Percentiles rank a stretch among this genome's conserved stretches.
These are phyloP conservation scores for Taphrina flavorubra DNA, from an alignment of 1,139 yeast genomes.

Conservation along the genomic window DNA sequence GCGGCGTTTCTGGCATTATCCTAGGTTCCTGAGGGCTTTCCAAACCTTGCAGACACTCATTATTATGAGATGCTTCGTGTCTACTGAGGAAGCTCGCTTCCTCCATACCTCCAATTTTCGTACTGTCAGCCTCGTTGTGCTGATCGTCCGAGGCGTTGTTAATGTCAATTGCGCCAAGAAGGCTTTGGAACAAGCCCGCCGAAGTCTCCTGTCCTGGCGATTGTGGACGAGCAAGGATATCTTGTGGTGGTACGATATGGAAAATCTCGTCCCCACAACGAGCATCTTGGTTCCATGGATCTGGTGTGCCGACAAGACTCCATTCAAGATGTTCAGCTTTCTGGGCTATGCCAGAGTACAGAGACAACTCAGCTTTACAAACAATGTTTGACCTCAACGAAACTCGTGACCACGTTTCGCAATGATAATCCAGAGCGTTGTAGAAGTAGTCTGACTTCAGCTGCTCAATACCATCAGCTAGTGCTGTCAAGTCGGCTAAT, in stretches of 20 bases:
- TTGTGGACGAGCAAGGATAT: slow-evolving; percentile 35
- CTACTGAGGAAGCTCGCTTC: background rate
- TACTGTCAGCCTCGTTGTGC: background rate
- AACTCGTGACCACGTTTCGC: slow-evolving; percentile 63
- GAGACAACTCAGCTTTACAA: slow-evolving; percentile 78
- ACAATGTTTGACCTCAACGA: slow-evolving; percentile 66
- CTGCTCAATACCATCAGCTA: slow-evolving; percentile 77
- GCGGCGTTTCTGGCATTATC: background rate
- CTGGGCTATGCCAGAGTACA: slow-evolving; percentile 77
- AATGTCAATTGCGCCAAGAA: slow-evolving; percentile 18
- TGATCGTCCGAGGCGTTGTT: background rate
- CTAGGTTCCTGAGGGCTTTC: background rate
- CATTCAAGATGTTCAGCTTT: slow-evolving; percentile 58
- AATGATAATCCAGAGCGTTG: slow-evolving; percentile 64
- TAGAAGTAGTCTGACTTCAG: slow-evolving; percentile 76
- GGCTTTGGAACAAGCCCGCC: slow-evolving; percentile 27
- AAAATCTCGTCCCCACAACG: slow-evolving; percentile 33
- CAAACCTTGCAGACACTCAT: background rate
- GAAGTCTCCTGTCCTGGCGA: slow-evolving; percentile 24
- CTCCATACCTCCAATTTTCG: background rate
- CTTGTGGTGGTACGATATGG: slow-evolving; percentile 40
- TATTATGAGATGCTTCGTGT: background rate
- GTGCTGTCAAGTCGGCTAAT: slow-evolving; percentile 68
- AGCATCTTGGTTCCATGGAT: slow-evolving; percentile 33
- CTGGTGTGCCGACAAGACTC: slow-evolving; percentile 20